Base-by-base conservation (phyloP, 2,329 filamentous ascomycete genomes). In the Dactylonectria macrodidyma region DNA sequence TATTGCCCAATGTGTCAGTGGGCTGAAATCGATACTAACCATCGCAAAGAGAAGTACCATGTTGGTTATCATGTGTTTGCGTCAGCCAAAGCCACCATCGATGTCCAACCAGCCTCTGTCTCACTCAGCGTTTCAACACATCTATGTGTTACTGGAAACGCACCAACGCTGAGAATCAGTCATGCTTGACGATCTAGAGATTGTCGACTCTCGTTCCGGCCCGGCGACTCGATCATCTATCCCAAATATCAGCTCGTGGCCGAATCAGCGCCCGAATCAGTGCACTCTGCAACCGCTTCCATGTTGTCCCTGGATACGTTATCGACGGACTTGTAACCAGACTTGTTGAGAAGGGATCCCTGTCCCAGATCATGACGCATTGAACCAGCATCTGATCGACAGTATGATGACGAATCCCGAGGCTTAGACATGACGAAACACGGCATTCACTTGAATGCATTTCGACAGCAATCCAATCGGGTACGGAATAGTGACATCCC, bases 1-100 rank as follows among this genome's bases (percentile, higher is more conserved):
- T n/a, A 66, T 66, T 66, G 52, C 51, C 52, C 46, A 9, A 52
- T 16, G 10, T 11, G 10, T 11, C 34, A 5, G 14, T 16, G 3
- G 14, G 14, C 8, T 2, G 14, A 7, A 14, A 4, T 30, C 8
- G 8, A 34, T n/a, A 19, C n/a, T 16, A n/a, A 44, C 3, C 14
- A 44, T n/a, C 5, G 41, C 3, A 34, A 34, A 52, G 26, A 33
- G 48, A 34, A 51, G 19, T 10, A 14, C 30, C 30, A n/a, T 52
- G 2, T n/a, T 34, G 7, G 14, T 9, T n/a, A 10, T 47, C 22
- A 5, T 44, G 41, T 51, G 14, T 24, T 51, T 26, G 48, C 16
- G 16, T 30, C 24, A 16, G 26, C 33, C 48, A 50, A 33, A 26
- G 3, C 48, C 48, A 9, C 7, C 26, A 34, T 33, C 7, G 3